Base-by-base conservation (phyloP, 179 eudicot species). In the Corrigiola litoralis region DNA sequence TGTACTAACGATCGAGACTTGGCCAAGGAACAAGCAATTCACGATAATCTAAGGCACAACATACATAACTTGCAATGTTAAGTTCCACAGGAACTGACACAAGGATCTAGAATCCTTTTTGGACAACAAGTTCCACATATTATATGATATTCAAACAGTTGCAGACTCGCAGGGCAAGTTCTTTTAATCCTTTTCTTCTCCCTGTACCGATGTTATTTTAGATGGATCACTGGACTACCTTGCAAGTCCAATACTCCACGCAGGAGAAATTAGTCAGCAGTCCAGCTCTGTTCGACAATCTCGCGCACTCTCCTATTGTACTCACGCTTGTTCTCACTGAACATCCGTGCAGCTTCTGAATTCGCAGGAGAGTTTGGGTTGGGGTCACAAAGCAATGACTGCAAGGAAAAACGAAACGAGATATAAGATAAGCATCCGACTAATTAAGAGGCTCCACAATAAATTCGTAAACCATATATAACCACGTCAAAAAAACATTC, bases 241-340 rank as follows among this genome's bases (percentile, higher is more conserved):
- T 50, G 57, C 62, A 29, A 58, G 28, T 55, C 41, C 34, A 36
- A 32, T 42, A 69, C 27, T 51, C 28, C 44, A 12, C 24, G 49
- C 34, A 24, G 51, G 52, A 34, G 33, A 56, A 31, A 48, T 86
- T 66, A 86, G 66, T 86, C 92, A 46, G 92, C 92, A 11, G 89
- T 86, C 92, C 92, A 86, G 57, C 92, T 86, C 75, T 86, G 92
- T 80, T 86, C 92, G 20, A 86, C 92, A 50, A 86, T 70, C 76
- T 86, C 92, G 4, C 87, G 81, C 49, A 86, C 89, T 78, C 80
- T 81, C 68, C 89, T 71, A 54, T 86, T 84, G 78, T 86, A 86
- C 56, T 86, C 92, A 9, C 92, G 87, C 81, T 86, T 86, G 75
- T 78, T 79, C 77, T 86, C 92, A 25, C 87, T 84, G 59, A 80